Conservation (phyloP, 192 early-diverging fungal species). For the Coemansia sp. region DNA sequence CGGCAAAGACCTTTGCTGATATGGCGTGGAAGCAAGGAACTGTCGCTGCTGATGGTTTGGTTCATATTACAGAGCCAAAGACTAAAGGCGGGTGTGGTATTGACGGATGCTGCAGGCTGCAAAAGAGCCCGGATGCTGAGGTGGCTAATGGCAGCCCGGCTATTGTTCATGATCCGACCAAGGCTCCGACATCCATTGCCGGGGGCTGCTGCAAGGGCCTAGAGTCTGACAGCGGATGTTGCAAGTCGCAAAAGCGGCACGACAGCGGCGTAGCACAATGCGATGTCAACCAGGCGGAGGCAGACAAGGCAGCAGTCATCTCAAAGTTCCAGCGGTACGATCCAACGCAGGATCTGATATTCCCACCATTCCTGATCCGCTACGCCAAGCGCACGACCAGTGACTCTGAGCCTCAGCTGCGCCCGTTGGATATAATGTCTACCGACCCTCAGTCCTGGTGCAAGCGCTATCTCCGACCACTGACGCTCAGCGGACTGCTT, state of each 20-base stretch:
- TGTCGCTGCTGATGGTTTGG: conserved; percentile 21
- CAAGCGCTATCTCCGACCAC: conserved; percentile 57
- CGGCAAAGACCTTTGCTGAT: conserved; percentile 72
- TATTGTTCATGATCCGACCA: not conserved
- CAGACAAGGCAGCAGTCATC: conserved; percentile 40
- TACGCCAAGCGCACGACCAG: conserved; percentile 45
- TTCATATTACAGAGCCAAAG: conserved; percentile 17
- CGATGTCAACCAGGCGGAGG: conserved; percentile 29
- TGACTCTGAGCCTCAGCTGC: conserved; percentile 20
- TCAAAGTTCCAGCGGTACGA: conserved; percentile 65
- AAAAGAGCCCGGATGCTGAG: conserved; percentile 16
- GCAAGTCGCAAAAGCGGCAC: not conserved
- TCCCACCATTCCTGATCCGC: conserved; percentile 69
- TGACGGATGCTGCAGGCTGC: conserved; percentile 58
- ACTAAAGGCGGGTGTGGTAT: conserved; percentile 47
- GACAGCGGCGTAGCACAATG: not conserved
- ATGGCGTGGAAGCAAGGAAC: conserved; percentile 49
- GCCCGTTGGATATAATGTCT: conserved; percentile 24
- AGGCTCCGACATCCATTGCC: not conserved
- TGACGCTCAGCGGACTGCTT: conserved; percentile 60
- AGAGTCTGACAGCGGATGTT: not conserved
- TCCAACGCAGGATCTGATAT: conserved; percentile 67
- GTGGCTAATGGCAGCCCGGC: not conserved
- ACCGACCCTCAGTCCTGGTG: conserved; percentile 23
- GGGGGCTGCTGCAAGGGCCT: not conserved